Conservation (phyloP, 352 stramenopile genomes). For the Stramenopiles sp. region DNA sequence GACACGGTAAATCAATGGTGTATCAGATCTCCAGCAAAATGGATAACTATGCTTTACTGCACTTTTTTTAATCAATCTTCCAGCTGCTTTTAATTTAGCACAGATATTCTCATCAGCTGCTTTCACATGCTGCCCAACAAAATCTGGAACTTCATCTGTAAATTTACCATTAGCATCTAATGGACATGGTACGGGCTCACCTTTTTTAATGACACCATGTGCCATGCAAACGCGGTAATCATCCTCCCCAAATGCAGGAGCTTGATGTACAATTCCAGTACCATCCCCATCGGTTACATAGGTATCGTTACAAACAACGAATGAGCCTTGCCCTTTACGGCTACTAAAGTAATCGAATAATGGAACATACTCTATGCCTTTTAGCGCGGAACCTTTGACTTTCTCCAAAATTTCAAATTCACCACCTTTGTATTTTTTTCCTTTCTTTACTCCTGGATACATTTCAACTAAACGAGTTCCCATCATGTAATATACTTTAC, state of each 20-base stretch:
- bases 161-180: conserved; percentile 91
- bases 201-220: conserved; percentile 80
- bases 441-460: conserved; percentile 90
- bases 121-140: conserved; percentile 87
- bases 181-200: conserved; percentile 69
- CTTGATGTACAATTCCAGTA: conserved; percentile 93
- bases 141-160: conserved; percentile 64
- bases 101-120: conserved; percentile 90
- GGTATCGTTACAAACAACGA: conserved; percentile 81
- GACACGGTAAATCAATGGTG: conserved; percentile 96
- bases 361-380: conserved; percentile 84
- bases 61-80: conserved; percentile 85
- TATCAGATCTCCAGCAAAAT: conserved; percentile 99
- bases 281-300: conserved; percentile 93
- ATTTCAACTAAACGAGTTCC: conserved; percentile 77
- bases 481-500: conserved; percentile 74
- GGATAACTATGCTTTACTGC: conserved; percentile 93
- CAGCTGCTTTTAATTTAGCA: conserved; percentile 71
- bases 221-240: conserved; percentile 97
- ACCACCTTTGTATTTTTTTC: conserved; percentile 50
- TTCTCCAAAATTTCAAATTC: conserved; percentile 37
- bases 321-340: conserved; percentile 46
- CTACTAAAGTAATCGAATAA: conserved; percentile 85
- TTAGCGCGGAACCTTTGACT: conserved; percentile 68
- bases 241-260: conserved; percentile 96